Conservation (phyloP, 2,329 filamentous ascomycete species). For the Pezizomycotina sp. region DNA sequence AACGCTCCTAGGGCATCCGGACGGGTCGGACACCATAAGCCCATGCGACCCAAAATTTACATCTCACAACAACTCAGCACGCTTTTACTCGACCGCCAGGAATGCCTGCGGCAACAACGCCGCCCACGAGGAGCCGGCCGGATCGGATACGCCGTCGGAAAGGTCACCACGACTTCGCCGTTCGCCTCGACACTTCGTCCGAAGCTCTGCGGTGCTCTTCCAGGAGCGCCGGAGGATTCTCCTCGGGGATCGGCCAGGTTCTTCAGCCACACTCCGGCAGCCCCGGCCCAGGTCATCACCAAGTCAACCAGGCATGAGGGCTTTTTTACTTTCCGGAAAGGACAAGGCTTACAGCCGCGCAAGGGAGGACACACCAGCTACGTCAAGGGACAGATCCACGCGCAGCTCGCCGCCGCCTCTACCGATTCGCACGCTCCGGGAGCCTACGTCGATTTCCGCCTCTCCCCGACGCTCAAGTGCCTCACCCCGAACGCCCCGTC, state of each 20-base stretch:
- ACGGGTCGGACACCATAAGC: constrained; percentile 46
- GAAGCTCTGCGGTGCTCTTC: constrained; percentile 73
- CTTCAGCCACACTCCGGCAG: constrained; percentile 79
- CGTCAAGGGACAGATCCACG: constrained; percentile 46
- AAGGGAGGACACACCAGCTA: constrained; percentile 56
- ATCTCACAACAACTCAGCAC: constrained; percentile 36
- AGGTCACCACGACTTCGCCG: constrained; percentile 58
- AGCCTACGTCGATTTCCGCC: constrained; percentile 71
- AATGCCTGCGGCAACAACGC: constrained; percentile 32
- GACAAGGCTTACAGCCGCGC: constrained; percentile 67
- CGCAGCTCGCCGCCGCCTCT: constrained; percentile 32
- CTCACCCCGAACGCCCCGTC: constrained; percentile 50
- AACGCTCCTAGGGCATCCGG: constrained; percentile 42
- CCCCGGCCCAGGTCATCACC: constrained; percentile 77
- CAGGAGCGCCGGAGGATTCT: constrained; percentile 77
- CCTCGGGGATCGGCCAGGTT: constrained; percentile 50
- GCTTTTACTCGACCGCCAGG: constrained; percentile 28
- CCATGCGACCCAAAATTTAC: constrained; percentile 46
- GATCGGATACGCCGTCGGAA: constrained; percentile 40
- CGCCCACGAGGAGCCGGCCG: constrained; percentile 38
- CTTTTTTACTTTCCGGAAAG: constrained; percentile 81
- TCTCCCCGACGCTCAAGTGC: constrained; percentile 80
- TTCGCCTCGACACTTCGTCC: constrained; percentile 81
- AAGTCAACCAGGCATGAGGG: constrained; percentile 82
- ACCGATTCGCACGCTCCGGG: constrained; percentile 39